Base-by-base conservation (phyloP, 202 grass and related monocot genomes). In the Cymbopogon flexuosus region DNA sequence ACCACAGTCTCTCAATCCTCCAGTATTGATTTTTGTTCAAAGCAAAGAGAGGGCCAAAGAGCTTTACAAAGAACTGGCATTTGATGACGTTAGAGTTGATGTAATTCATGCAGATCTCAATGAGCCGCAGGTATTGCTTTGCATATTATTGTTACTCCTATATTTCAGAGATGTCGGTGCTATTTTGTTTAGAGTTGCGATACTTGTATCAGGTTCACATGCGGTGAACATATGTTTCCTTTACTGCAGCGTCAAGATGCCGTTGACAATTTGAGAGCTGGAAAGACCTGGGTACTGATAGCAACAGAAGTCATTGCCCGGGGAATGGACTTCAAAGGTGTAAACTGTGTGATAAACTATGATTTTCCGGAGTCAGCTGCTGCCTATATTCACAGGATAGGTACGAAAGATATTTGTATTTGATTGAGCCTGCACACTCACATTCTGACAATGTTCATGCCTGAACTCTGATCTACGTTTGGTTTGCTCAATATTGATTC, bases 11-110 rank as follows among this genome's bases (percentile, higher is more conserved):
- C 72, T 95, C 80, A 91, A 95, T 77, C 92, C 92, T 63, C 95
- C 92, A 56, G 88, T 93, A 56, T 77, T 98, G 87, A 84, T 98
- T 46, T 98, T 97, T 85, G 89, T 92, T 63, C 94, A 97, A 94
- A 97, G 91, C 83, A 97, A 97, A 92, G 94, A 97, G 60, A 93
- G 91, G 61, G 94, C 94, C 34, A 97, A 97, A 77, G 91, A 97
- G 46, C 91, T 97, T 18, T 97, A 94, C 87, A 97, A 88, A 65
- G 95, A 98, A 85, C 75, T 98, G 69, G 88, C 88, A 58, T 98
- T 93, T 75, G 90, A 98, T 13, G 86, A 98, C 49, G 62, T 98
- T 79, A 93, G 89, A 84, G 92, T 77, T 77, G 86, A 93, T 88
- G 86, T 86, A 67, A 95, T 98, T 57, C 95, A 98, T 83, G 90